A percentile compares a stretch with the other conserved stretches of the same genome.
phyloP scores from a whole-genome alignment of 2,329 filamentous ascomycete species.

The Monosporascus sp. region DNA sequence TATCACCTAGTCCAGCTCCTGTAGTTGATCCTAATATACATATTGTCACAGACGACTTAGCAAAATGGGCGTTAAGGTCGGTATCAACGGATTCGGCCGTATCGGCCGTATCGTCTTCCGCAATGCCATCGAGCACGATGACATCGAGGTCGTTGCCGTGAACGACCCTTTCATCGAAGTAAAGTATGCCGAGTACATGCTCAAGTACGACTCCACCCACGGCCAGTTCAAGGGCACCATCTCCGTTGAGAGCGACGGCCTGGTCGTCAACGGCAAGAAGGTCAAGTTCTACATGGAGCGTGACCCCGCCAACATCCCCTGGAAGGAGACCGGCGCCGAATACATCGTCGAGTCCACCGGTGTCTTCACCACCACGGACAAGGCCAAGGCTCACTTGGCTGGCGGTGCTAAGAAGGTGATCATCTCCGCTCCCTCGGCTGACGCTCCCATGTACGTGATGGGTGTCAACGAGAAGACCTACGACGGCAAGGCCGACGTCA shows the following conservation, averaged over 20 bases:
- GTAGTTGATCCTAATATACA: neutral
- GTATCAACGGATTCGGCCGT: conserved; percentile 99
- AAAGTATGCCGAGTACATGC: conserved; percentile 98
- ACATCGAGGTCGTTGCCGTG: conserved; percentile 90
- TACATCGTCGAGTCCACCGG: conserved; percentile 98
- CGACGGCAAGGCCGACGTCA: conserved; percentile 83
- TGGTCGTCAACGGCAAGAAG: conserved; percentile 89
- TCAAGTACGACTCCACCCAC: conserved; percentile 98
- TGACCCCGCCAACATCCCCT: conserved; percentile 86
- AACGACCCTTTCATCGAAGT: conserved; percentile 99
- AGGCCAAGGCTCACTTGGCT: conserved; percentile 89
- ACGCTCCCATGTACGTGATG: conserved; percentile 99
- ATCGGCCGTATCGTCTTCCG: conserved; percentile 99
- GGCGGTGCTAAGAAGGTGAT: conserved; percentile 98
- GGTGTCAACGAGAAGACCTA: conserved; percentile 96
- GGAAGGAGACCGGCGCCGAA: conserved; percentile 77
- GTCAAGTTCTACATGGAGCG: conserved; percentile 92
- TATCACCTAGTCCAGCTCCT: neutral
- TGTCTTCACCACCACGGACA: conserved; percentile 98
- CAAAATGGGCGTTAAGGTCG: conserved; percentile 66
- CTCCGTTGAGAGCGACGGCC: conserved; percentile 61
- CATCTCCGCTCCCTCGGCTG: conserved; percentile 86
- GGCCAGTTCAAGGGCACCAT: conserved; percentile 93
- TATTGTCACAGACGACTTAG: conserved; percentile 11
- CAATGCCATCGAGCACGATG: conserved; percentile 86